phyloP scores from a whole-genome alignment of 192 early-diverging fungal genomes.

The Coemansia interrupta region DNA sequence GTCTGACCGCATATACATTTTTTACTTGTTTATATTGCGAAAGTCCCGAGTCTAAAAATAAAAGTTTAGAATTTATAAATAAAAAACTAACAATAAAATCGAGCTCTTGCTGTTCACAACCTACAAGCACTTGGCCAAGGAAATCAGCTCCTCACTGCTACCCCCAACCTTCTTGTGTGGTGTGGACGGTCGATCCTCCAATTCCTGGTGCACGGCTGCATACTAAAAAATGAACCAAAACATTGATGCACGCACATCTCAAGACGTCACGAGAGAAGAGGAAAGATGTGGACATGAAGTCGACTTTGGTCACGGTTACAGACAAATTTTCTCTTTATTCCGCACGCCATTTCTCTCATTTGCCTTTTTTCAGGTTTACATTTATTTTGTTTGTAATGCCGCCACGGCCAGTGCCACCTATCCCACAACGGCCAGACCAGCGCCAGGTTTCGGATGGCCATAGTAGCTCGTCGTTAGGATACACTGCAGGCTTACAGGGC shows the following conservation, averaged over 20 bases:
- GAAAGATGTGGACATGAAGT: no score
- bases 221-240: no score
- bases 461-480: not conserved
- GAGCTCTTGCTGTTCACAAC: no score
- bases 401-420: conserved; percentile 1
- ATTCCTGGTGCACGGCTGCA: no score
- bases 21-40: not conserved
- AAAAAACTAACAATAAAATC: no score
- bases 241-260: no score
- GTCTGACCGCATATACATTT: not conserved
- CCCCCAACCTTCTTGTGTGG: no score
- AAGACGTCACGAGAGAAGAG: no score
- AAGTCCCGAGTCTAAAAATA: not conserved
- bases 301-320: no score
- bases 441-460: not conserved
- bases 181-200: no score
- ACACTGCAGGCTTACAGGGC: not conserved
- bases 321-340: not conserved
- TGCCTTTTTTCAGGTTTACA: not conserved
- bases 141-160: no score
- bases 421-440: conserved; percentile 4
- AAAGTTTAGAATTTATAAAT: not conserved
- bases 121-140: no score
- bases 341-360: not conserved
- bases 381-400: not conserved